Percentiles rank a stretch among this genome's conserved stretches.
These are phyloP conservation scores for Cordyceps fumosorosea DNA, from an alignment of 2,329 filamentous ascomycete species.

Conservation along the genomic window DNA sequence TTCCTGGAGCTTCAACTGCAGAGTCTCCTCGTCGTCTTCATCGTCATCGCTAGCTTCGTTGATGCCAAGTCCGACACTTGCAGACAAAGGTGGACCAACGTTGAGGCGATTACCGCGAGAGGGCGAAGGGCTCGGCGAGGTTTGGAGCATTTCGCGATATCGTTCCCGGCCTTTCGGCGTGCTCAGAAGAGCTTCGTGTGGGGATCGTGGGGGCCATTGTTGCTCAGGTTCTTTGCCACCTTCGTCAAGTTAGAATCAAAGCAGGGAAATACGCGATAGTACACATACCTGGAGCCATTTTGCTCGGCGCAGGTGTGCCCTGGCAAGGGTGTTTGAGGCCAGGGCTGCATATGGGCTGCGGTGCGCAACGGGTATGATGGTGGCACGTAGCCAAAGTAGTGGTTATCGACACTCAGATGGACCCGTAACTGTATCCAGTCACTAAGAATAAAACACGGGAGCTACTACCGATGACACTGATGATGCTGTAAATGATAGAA, in stretches of 20 bases:
- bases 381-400: not conserved
- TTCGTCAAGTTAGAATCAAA: conserved; percentile 12
- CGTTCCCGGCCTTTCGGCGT: conserved; percentile 75
- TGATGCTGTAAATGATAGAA: not conserved
- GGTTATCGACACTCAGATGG: not conserved
- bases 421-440: not conserved
- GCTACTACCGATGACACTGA: not conserved
- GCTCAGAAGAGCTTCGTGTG: conserved; percentile 55
- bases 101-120: conserved; percentile 18
- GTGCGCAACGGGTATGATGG: conserved; percentile 1
- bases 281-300: conserved; percentile 18
- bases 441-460: not conserved
- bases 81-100: conserved; percentile 17
- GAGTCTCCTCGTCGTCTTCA: conserved; percentile 86
- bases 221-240: conserved; percentile 34
- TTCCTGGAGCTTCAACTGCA: conserved; percentile 78
- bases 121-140: conserved; percentile 64
- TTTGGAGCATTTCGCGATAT: conserved; percentile 60
- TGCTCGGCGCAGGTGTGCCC: conserved; percentile 10
- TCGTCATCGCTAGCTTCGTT: conserved; percentile 56
- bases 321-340: conserved; percentile 4
- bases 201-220: conserved; percentile 62
- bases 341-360: conserved; percentile 8
- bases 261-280: not conserved
- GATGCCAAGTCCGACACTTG: conserved; percentile 27